A percentile compares a stretch with the other conserved stretches of the same genome.
Evolutionary conservation across 106 monocot genomes (phyloP).

Genomic region (Platanthera zijinensis): DNA sequence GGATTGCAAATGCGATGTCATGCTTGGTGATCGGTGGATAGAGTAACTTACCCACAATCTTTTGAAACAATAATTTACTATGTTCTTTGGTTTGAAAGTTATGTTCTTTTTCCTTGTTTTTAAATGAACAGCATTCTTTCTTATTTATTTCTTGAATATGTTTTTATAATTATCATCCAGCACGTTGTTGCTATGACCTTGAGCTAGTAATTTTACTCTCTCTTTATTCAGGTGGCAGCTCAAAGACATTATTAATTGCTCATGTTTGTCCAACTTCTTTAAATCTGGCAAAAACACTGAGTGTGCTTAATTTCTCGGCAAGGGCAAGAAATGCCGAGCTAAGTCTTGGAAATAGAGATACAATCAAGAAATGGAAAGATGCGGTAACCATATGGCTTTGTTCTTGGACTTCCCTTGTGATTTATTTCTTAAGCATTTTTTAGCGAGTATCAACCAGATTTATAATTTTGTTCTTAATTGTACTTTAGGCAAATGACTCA

Average conservation of each 20-base stretch:
- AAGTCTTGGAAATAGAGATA: slow-evolving; percentile 91
- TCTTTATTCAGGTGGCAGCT: slow-evolving; percentile 52
- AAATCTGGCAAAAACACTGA: slow-evolving; percentile 60
- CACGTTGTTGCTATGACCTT: neutral
- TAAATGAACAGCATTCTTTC: neutral
- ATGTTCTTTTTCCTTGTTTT: neutral
- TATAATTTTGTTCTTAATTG: slow-evolving; percentile 12
- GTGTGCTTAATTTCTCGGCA: slow-evolving; percentile 68
- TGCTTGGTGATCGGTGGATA: too few species aligned
- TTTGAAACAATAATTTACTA: neutral
- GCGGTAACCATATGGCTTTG: slow-evolving; percentile 37
- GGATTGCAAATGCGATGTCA: too few species aligned
- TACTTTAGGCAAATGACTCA: slow-evolving; percentile 76
- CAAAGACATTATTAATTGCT: slow-evolving; percentile 80
- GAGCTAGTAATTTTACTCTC: neutral
- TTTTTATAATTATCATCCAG: neutral
- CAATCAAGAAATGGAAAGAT: slow-evolving; percentile 96
- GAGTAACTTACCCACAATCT: too few species aligned
- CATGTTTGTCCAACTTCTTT: slow-evolving; percentile 69
- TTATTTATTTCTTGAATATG: neutral
- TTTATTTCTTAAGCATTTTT: slow-evolving; percentile 1
- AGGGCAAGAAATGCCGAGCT: slow-evolving; percentile 85
- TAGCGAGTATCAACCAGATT: neutral
- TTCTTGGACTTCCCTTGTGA: neutral
- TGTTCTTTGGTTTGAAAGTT: too few species aligned